Percentiles rank a stretch among this genome's conserved stretches.
Conservation (phyloP, 2,329 filamentous ascomycete species). For the Cylindrodendrum hubeiense region DNA sequence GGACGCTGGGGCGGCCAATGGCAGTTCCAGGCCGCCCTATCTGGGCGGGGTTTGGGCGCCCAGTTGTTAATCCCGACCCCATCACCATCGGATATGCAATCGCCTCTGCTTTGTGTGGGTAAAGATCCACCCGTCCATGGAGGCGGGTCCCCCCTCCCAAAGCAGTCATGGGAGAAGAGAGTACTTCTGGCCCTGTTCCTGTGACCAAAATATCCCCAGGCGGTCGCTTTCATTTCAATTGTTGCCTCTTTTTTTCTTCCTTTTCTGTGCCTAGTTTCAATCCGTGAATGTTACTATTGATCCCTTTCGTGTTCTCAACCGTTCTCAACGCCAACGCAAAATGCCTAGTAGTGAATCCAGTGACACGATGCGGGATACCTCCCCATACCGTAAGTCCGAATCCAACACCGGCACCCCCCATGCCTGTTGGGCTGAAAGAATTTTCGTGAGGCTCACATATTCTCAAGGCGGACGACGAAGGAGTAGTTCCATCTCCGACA, state of each 20-base stretch:
- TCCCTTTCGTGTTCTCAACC: conserved; percentile 7
- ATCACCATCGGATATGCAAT: conserved; percentile 23
- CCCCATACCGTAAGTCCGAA: conserved; percentile 42
- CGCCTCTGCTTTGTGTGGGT: conserved; percentile 20
- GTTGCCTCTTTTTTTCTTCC: conserved; percentile 1
- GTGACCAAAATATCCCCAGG: conserved; percentile 22
- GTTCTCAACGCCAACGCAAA: conserved; percentile 17
- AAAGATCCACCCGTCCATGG: conserved; percentile 23
- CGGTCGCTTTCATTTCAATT: conserved; percentile 12
- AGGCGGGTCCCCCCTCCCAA: conserved; percentile 12
- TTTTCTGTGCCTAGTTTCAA: conserved; percentile 17
- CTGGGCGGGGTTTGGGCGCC: conserved; percentile 35
- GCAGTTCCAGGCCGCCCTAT: conserved; percentile 24
- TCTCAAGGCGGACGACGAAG: conserved; percentile 40
- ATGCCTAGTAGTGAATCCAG: conserved; percentile 45
- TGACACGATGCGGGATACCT: conserved; percentile 43
- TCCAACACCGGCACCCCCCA: neutral
- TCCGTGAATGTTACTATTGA: conserved; percentile 31
- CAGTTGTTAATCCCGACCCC: conserved; percentile 30
- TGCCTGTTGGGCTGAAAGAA: conserved; percentile 1
- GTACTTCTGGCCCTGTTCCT: conserved; percentile 21
- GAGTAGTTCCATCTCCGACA: conserved; percentile 40
- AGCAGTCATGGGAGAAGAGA: conserved; percentile 34
- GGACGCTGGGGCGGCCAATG: conserved; percentile 34
- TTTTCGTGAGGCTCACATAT: conserved; percentile 28